phyloP scores from a whole-genome alignment of 164 flowering plant species.

The Euptelea pleiosperma region DNA sequence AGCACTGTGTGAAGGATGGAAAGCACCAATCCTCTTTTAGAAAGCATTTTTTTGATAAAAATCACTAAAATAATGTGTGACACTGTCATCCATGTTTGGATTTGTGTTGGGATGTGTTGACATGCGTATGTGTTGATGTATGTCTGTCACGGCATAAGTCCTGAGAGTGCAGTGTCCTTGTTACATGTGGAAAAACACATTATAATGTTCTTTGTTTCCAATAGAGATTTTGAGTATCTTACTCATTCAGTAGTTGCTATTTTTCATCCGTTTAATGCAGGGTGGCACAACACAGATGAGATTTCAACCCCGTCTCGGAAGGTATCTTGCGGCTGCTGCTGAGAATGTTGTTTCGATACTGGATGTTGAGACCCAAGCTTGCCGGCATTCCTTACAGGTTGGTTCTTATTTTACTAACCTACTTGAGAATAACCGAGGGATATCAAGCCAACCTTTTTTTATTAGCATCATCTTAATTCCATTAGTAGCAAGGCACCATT shows the following conservation, averaged over 20 bases:
- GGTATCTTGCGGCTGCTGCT: slow-evolving; percentile 66
- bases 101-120: no score
- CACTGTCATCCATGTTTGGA: no score
- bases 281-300: slow-evolving; percentile 62
- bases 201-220: not conserved
- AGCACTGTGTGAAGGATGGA: no score
- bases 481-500: not conserved
- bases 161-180: no score
- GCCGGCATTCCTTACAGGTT: slow-evolving; percentile 59
- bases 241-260: not conserved
- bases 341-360: slow-evolving; percentile 58
- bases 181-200: no score
- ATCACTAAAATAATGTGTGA: no score
- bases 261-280: slow-evolving; percentile 26
- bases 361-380: slow-evolving; percentile 70
- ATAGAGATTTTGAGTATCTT: not conserved
- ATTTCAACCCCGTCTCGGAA: slow-evolving; percentile 69
- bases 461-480: not conserved
- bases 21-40: no score
- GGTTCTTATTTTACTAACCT: slow-evolving; percentile 3
- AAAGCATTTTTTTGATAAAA: no score
- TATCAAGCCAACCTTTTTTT: not conserved
- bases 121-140: no score
- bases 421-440: no score
- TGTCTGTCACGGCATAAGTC: no score